A percentile compares a stretch with the other conserved stretches of the same genome.
These are phyloP conservation scores for Dendrobium catenatum DNA, from an alignment of 106 monocot genomes.

Conservation along the genomic window DNA sequence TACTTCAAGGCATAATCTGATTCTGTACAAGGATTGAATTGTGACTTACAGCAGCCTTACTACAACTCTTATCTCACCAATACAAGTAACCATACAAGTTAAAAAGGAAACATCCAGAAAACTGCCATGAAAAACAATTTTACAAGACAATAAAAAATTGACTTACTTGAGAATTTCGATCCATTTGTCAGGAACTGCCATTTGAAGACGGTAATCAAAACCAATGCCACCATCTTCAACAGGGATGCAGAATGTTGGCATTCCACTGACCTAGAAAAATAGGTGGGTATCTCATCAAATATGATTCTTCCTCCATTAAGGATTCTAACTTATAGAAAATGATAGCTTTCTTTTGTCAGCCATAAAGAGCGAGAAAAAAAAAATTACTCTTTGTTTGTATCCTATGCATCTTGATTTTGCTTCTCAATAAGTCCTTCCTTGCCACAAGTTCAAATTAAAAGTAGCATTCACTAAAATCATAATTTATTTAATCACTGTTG, in stretches of 20 bases:
- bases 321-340: background rate
- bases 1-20: no score
- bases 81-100: background rate
- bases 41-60: background rate
- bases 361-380: background rate
- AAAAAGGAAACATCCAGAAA: background rate
- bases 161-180: constrained; percentile 93
- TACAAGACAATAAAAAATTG: background rate
- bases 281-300: background rate
- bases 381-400: background rate
- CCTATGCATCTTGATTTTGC: background rate
- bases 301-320: background rate
- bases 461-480: background rate
- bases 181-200: constrained; percentile 99
- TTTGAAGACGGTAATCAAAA: constrained; percentile 95
- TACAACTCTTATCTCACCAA: background rate
- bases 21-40: no score
- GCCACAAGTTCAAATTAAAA: background rate
- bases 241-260: constrained; percentile 92
- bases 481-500: background rate
- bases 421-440: background rate
- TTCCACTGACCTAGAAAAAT: constrained; percentile 83
- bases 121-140: background rate
- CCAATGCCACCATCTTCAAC: constrained; percentile 90
- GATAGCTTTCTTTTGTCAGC: background rate